Conservation (phyloP, 2,329 filamentous ascomycete species). For the Stemphylium lycopersici region DNA sequence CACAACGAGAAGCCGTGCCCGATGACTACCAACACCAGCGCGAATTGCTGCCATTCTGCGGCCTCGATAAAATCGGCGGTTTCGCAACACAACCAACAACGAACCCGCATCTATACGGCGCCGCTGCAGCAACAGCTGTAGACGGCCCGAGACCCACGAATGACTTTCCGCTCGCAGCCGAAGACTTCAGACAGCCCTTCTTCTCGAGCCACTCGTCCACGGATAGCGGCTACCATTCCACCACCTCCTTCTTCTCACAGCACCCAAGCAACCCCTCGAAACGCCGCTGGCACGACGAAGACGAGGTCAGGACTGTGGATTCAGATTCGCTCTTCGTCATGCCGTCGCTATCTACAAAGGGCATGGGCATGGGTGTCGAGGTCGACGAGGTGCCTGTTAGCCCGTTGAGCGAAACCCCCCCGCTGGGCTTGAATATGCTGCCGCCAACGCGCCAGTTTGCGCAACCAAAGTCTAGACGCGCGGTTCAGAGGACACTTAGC, state of each 20-base stretch:
- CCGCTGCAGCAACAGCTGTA: conserved; percentile 14
- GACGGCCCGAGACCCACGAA: conserved; percentile 36
- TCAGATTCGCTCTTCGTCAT: conserved; percentile 37
- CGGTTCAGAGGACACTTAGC: conserved; percentile 14
- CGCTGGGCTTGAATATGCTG: conserved; percentile 23
- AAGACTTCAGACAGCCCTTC: conserved; percentile 44
- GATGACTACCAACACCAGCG: conserved; percentile 46
- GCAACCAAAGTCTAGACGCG: conserved; percentile 36
- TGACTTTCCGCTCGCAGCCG: conserved; percentile 40
- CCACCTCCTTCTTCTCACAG: conserved; percentile 17
- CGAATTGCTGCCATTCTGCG: conserved; percentile 81
- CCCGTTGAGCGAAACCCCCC: conserved; percentile 40
- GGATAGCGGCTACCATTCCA: conserved; percentile 36
- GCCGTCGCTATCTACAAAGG: conserved; percentile 21
- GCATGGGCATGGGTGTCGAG: conserved; percentile 18
- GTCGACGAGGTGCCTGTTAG: conserved; percentile 45
- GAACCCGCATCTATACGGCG: conserved; percentile 41
- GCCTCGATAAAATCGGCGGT: conserved; percentile 76
- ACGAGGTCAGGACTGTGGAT: conserved; percentile 27
- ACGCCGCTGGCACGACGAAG: conserved; percentile 51
- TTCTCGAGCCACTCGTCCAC: conserved; percentile 37
- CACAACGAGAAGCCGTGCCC: conserved; percentile 29
- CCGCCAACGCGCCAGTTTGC: conserved; percentile 36
- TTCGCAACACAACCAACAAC: conserved; percentile 63
- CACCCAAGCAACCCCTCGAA: conserved; percentile 48